phyloP scores from a whole-genome alignment of 2,329 filamentous ascomycete species.

The Clonostachys solani region DNA sequence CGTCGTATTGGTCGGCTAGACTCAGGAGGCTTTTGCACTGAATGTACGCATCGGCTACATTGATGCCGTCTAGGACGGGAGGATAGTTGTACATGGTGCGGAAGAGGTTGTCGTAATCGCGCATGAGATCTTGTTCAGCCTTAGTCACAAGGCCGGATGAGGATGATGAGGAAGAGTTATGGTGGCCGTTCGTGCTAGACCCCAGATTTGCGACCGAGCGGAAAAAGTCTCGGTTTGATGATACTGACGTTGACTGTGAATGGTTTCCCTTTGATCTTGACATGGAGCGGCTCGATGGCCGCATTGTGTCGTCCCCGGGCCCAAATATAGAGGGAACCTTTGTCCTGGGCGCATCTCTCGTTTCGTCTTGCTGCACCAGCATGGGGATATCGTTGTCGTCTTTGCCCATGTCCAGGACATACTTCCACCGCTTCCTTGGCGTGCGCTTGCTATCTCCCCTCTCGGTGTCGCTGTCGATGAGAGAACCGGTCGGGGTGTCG shows the following conservation, averaged over 20 bases:
- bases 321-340: slow-evolving; percentile 23
- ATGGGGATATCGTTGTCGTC: slow-evolving; percentile 78
- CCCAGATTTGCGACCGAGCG: slow-evolving; percentile 81
- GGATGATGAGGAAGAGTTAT: slow-evolving; percentile 34
- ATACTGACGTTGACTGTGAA: slow-evolving; percentile 46
- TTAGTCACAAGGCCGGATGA: slow-evolving; percentile 38
- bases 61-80: slow-evolving; percentile 75
- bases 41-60: slow-evolving; percentile 88
- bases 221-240: slow-evolving; percentile 60
- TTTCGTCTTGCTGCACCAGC: slow-evolving; percentile 72
- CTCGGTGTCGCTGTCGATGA: slow-evolving; percentile 12
- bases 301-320: slow-evolving; percentile 5
- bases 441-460: slow-evolving; percentile 3
- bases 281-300: slow-evolving; percentile 3
- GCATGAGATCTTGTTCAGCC: slow-evolving; percentile 70
- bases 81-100: slow-evolving; percentile 94
- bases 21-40: slow-evolving; percentile 88
- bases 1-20: slow-evolving; percentile 93
- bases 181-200: slow-evolving; percentile 24
- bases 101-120: slow-evolving; percentile 94
- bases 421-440: slow-evolving; percentile 67
- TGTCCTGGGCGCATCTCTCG: slow-evolving; percentile 2
- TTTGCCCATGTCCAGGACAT: slow-evolving; percentile 76
- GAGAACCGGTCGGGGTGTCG: slow-evolving; percentile 6
- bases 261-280: slow-evolving; percentile 40